phyloP scores from a whole-genome alignment of 164 flowering plant genomes.

The Aristolochia californica region DNA sequence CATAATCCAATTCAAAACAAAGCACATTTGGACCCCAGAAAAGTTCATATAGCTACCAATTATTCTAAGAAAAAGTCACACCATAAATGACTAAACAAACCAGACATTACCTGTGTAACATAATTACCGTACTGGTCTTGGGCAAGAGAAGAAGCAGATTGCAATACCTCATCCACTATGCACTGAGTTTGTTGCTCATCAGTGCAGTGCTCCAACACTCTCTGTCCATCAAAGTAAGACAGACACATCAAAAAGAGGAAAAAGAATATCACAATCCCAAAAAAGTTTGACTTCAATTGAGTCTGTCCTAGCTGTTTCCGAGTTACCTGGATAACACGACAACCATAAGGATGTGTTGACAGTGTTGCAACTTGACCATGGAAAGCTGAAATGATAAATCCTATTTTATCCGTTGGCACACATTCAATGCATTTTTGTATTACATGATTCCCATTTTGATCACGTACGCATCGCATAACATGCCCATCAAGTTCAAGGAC shows the following conservation, averaged over 20 bases:
- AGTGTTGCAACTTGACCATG: constrained; percentile 72
- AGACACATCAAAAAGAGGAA: constrained; percentile 2
- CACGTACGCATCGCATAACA: constrained; percentile 72
- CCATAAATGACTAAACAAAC: not conserved
- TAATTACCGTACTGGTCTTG: constrained; percentile 94
- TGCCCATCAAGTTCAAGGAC: constrained; percentile 86
- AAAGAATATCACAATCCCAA: not conserved
- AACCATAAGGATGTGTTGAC: constrained; percentile 88
- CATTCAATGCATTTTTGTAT: constrained; percentile 88
- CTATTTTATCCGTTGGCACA: constrained; percentile 50
- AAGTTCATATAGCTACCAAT: too few species aligned
- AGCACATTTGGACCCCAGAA: not conserved
- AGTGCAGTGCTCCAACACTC: constrained; percentile 73
- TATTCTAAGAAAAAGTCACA: not conserved
- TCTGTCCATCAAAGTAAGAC: constrained; percentile 27
- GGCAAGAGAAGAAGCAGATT: constrained; percentile 49
- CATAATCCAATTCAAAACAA: too few species aligned
- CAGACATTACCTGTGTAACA: constrained; percentile 67
- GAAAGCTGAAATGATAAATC: constrained; percentile 62
- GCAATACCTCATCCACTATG: constrained; percentile 76
- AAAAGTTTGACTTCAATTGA: not conserved
- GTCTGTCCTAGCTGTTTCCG: too few species aligned
- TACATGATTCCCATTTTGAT: constrained; percentile 94
- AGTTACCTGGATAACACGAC: constrained; percentile 89
- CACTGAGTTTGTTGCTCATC: constrained; percentile 40